Percentiles rank a stretch among this genome's conserved stretches.
These are phyloP conservation scores for Gossypium stocksii DNA, from an alignment of 345 rosid species.

Conservation along the genomic window DNA sequence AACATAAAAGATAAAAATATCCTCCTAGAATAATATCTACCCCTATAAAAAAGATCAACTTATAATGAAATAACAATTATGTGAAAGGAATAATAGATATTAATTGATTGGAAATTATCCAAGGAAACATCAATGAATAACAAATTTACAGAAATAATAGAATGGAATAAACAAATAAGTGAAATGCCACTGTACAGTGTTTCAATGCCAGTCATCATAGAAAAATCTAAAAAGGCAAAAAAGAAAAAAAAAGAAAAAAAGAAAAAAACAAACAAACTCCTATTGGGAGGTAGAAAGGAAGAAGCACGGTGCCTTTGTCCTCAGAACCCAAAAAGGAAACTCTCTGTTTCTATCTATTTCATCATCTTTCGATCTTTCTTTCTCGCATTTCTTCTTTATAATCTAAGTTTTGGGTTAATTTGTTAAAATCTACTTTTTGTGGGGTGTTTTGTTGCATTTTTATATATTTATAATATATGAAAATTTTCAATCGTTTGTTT, in stretches of 20 bases:
- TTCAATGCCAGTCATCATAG: background rate
- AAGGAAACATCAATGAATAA: background rate
- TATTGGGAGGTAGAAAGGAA: slow-evolving; percentile 19
- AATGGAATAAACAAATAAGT: background rate
- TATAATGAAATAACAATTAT: no score
- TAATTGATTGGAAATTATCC: no score
- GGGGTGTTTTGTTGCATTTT: background rate
- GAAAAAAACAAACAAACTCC: background rate
- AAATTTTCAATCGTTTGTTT: background rate
- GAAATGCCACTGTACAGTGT: background rate
- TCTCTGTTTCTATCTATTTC: background rate
- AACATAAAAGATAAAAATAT: no score
- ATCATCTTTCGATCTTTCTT: slow-evolving; percentile 1
- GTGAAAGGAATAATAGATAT: no score
- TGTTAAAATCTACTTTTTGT: background rate
- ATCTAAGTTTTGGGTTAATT: background rate
- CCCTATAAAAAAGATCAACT: no score
- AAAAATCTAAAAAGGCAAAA: background rate
- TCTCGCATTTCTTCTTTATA: background rate
- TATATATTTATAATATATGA: background rate
- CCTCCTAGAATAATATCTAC: no score
- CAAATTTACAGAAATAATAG: no score
- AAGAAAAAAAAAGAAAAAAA: background rate
- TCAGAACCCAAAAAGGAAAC: background rate
- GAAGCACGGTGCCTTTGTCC: slow-evolving; percentile 22